Evolutionary conservation across 2,329 filamentous ascomycete genomes (phyloP).

Genomic region (Fusarium sp.): DNA sequence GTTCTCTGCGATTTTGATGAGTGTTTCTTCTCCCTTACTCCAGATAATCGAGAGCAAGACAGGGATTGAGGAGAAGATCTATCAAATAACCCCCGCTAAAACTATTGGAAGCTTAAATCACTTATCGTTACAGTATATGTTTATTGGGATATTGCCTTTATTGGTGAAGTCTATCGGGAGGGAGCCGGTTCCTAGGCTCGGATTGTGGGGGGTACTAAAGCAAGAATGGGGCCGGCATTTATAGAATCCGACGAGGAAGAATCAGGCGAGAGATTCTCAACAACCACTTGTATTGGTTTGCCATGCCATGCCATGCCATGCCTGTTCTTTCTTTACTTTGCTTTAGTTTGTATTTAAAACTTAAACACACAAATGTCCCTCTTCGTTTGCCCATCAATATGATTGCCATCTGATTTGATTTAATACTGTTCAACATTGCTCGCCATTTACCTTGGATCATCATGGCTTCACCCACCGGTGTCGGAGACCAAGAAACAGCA

Average conservation of each 20-base stretch:
- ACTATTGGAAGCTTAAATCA: neutral
- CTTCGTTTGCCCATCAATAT: neutral
- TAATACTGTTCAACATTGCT: neutral
- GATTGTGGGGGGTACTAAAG: constrained; percentile 13
- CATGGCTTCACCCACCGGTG: constrained; percentile 21
- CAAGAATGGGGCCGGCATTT: constrained; percentile 5
- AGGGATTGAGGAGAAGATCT: neutral
- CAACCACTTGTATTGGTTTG: too few relatives aligned
- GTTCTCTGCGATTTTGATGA: neutral
- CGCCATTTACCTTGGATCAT: neutral
- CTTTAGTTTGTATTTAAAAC: neutral
- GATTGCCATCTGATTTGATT: neutral
- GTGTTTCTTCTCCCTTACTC: neutral
- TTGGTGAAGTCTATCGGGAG: constrained; percentile 17
- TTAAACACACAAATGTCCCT: neutral
- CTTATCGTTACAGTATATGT: neutral
- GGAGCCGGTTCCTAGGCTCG: constrained; percentile 7
- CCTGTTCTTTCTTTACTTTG: too few relatives aligned
- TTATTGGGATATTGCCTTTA: constrained; percentile 1
- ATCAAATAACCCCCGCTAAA: rapidly evolving
- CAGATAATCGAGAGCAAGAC: neutral
- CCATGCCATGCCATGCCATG: too few relatives aligned
- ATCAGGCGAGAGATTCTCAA: constrained; percentile 8
- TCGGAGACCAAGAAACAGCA: constrained; percentile 27
- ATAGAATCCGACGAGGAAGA: constrained; percentile 13